These are phyloP conservation scores for Ceratocystis lukuohia DNA, from an alignment of 2,329 filamentous ascomycete species.

Conservation along the genomic window DNA sequence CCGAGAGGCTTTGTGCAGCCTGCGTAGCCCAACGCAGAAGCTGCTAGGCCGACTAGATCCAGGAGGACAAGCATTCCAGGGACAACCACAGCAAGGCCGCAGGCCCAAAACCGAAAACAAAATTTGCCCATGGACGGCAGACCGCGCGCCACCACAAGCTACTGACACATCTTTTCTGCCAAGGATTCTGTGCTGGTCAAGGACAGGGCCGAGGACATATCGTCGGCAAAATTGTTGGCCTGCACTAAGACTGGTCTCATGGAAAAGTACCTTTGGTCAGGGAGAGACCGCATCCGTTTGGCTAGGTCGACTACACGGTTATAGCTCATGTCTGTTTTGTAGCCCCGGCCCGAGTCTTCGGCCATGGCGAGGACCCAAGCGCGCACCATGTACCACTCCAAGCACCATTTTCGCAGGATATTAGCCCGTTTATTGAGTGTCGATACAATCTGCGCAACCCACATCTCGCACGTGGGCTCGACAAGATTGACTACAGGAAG, in stretches of 20 bases:
- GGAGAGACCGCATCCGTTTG: slow-evolving; percentile 14
- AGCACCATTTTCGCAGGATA: slow-evolving; percentile 5
- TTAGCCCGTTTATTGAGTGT: slow-evolving; percentile 11
- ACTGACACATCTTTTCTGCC: neutral
- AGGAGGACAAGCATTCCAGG: neutral
- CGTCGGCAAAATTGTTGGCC: slow-evolving; percentile 13
- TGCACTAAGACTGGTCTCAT: slow-evolving; percentile 5
- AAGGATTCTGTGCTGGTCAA: slow-evolving; percentile 10
- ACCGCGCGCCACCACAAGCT: neutral
- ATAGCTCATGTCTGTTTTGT: slow-evolving; percentile 16
- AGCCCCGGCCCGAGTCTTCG: slow-evolving; percentile 10
- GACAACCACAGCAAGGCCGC: neutral
- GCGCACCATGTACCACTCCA: slow-evolving; percentile 17
- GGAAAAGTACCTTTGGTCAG: slow-evolving; percentile 17
- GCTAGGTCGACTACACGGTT: slow-evolving; percentile 16
- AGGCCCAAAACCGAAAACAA: neutral
- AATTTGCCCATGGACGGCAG: neutral
- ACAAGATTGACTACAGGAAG: slow-evolving; percentile 11
- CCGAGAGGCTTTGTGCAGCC: neutral
- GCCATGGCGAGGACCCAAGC: slow-evolving; percentile 15
- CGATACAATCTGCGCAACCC: slow-evolving; percentile 15
- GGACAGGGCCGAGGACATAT: slow-evolving; percentile 16
- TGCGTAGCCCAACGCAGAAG: neutral
- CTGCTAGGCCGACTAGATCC: neutral
- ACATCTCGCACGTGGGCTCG: slow-evolving; percentile 16